Evolutionary conservation across 257 asterid genomes (phyloP), one percentile per base, ranked within the genome.

Genomic region (Jacaranda mimosifolia): DNA sequence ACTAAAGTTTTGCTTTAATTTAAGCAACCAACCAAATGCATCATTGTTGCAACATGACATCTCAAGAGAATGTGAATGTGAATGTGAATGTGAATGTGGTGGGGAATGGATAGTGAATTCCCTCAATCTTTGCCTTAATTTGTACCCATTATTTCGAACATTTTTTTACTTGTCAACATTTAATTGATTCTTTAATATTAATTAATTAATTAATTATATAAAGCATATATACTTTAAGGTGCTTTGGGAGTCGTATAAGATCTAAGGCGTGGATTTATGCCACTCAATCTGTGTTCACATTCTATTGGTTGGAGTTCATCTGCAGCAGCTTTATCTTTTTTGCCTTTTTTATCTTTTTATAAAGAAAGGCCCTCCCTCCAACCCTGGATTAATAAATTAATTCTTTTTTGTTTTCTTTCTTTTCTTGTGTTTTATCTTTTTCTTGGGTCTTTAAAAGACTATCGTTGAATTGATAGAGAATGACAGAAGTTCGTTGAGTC

Each of bases 221-320:
- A 77, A 51, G 40, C 73, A 32, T 59, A 18, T 36, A 42, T 35
- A 45, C 55, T 72, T 72, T 79, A 43, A 7, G 70, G 46, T 80
- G 64, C 64, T 69, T 80, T 75, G 58, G 58, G 84, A 71, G 84
- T 71, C 51, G 71, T 53, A 75, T 70, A 68, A 26, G 63, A 75
- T 75, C 68, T 51, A 68, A 72, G n/a, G 83, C 80, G 80, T 80
- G 83, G 80, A 76, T 15, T 53, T 45, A 59, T 40, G 53, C 56
- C 80, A 58, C 75, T 74, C 57, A 79, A 5, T n/a, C 63, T 4
- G 53, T 49, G 69, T 52, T 66, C 77, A 60, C 40, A 17, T 74
- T 57, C 80, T 52, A 74, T 73, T 68, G 84, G 77, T 13, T 14
- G n/a, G 10, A 56, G 10, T 70, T 68, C 63, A n/a, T 74, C 55